Base-by-base conservation (phyloP, 768 basidiomycete species). In the Dendrothele bispora region DNA sequence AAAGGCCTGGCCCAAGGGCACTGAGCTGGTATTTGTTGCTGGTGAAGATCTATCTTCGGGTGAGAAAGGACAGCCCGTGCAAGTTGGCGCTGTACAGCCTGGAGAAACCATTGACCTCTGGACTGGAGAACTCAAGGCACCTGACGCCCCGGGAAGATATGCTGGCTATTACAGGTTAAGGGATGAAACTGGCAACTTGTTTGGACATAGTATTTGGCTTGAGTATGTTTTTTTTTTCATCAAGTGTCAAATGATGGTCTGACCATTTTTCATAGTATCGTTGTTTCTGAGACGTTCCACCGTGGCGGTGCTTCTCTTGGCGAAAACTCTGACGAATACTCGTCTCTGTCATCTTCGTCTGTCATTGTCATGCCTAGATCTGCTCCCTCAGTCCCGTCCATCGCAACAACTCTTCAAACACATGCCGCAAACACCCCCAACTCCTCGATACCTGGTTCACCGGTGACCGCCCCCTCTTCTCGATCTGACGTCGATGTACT, bases 71-170 rank as follows among this genome's bases (percentile, higher is more conserved):
- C 55, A 61, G 32, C 59, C 48, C 8, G 72, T 82, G 27, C 63
- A 66, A 15, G 72, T 91, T 28, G 90, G 88, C 1, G 35, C 55
- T 2, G 80, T 88, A 12, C 62, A 72, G 40, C 69, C 78, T 29
- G 86, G 86, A 22, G 72, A 72, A 26, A 71, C 78, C 49, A 70
- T 83, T 35, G 83, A 89, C 30, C 62, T 91, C 4, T 83, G 78
- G 70, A 86, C 87, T 5, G 79, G 77, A 11, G 88, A 91, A 48
- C 71, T 92, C 61, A 91, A 89, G 76, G 90, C 89, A 12, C 91
- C 91, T 10, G 89, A 90, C 37, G 55, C 61, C 11, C 75, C 86
- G 3, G 88, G 88, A 10, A 75, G 78, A 44, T 91, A 90, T 65
- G 78, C 84, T 46, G 78, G 86, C 42, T 90, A 88, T 56, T 93